Base-by-base conservation (phyloP, 768 basidiomycete species). In the Lepiota brunneoincarnata region DNA sequence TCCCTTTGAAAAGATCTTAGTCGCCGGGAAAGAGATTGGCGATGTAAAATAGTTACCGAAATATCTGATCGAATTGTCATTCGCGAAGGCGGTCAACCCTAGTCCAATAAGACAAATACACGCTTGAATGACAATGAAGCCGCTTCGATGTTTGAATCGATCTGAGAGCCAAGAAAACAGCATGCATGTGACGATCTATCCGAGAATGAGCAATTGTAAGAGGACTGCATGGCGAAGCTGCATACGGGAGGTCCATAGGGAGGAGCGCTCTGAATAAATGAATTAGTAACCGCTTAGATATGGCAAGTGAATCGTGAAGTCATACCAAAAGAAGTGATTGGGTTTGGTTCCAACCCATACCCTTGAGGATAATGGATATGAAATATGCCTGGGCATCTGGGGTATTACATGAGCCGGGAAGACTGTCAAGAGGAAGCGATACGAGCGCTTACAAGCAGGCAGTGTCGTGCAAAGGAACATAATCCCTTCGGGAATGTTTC, bases 111-210 rank as follows among this genome's bases (percentile, higher is more conserved):
- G 59, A 45, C 75, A 75, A 14, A 76, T 68, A 6, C 70, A 39
- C 9, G 62, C 64, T 53, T 73, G 72, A 5, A 74, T 60, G 21
- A 69, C 63, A 38, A 79, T 78, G 56, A 74, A 79, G 21, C 68
- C 65, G 18, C 67, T 67, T 11, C 79, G 72, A 54, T 77, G 72
- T 54, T 66, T 74, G 31, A 67, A 68, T 59, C 67, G 74, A 58
- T 79, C 76, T 3, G 77, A 74, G 14, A 76, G 61, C 67, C 72
- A 77, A n/a, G 78, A 72, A 53, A 78, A 72, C 54, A 76, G 62
- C 55, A 79, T 64, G 9, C 74, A 71, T 11, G 68, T 71, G 23
- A 69, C 58, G 42, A 74, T 70, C 73, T 74, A 41, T 24, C 23
- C 18, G 14, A 44, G 26, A 28, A 51, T 18, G 17, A 12, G 45